Percentiles rank a stretch among this genome's conserved stretches.
These are phyloP conservation scores for Colletotrichum acutatum DNA, from an alignment of 2,329 filamentous ascomycete genomes.

Conservation along the genomic window DNA sequence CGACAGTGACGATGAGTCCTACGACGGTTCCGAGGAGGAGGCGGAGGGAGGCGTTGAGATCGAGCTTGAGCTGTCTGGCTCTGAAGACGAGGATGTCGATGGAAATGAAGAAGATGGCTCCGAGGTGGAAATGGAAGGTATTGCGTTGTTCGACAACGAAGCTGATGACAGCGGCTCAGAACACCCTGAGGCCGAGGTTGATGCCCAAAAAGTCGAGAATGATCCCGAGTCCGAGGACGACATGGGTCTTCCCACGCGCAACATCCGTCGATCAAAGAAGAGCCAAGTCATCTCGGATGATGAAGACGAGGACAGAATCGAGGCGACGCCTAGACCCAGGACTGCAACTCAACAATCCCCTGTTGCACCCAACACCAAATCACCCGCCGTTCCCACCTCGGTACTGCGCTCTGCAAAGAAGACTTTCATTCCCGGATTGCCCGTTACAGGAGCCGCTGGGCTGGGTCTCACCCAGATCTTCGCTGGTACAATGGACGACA, in stretches of 20 bases:
- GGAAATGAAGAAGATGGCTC: slow-evolving; percentile 47
- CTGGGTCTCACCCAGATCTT: slow-evolving; percentile 91
- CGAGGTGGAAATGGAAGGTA: slow-evolving; percentile 42
- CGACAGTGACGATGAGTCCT: slow-evolving; percentile 65
- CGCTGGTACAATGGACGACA: slow-evolving; percentile 84
- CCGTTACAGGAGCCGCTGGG: slow-evolving; percentile 68
- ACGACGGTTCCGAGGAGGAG: slow-evolving; percentile 51
- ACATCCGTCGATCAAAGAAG: slow-evolving; percentile 61
- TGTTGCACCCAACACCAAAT: slow-evolving; percentile 53
- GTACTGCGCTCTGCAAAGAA: slow-evolving; percentile 76
- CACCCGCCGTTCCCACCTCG: slow-evolving; percentile 69
- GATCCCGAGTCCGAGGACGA: slow-evolving; percentile 51
- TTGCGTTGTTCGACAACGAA: slow-evolving; percentile 53
- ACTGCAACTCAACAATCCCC: slow-evolving; percentile 53
- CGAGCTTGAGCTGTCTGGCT: slow-evolving; percentile 56
- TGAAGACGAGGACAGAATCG: slow-evolving; percentile 61
- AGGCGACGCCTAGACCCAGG: slow-evolving; percentile 63
- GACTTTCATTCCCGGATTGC: slow-evolving; percentile 75
- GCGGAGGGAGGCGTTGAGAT: slow-evolving; percentile 52
- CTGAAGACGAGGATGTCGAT: slow-evolving; percentile 49
- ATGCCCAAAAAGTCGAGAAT: slow-evolving; percentile 38
- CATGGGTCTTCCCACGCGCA: slow-evolving; percentile 51
- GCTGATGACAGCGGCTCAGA: slow-evolving; percentile 54
- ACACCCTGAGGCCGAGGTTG: slow-evolving; percentile 39
- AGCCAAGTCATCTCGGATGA: slow-evolving; percentile 72